Evolutionary conservation across 164 flowering plant genomes (phyloP), one percentile per base, ranked within the genome.

Genomic region (Cinnamomum chago): DNA sequence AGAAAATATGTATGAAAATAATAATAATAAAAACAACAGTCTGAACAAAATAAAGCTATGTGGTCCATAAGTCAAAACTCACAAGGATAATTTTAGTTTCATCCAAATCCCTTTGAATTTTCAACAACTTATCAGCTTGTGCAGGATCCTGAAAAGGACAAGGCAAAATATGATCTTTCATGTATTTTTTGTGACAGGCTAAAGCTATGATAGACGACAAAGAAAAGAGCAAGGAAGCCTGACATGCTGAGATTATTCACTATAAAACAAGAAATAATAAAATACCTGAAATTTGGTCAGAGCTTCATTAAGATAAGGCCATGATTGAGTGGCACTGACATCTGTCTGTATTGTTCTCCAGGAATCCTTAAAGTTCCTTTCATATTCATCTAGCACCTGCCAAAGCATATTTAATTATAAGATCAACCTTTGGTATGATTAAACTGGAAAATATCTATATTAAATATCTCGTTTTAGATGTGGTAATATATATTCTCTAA

Each of bases 11-110:
- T 40, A 40, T 40, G 11, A 40, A 1, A 1, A 40, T 40, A 9
- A 40, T 40, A 40, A 40, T 35, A 3, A 40, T 40, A 1, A 40
- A 40, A 7, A n/a, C 67, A 23, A 64, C 24, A 1, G 17, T 23
- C 14, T 13, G 24, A 64, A 64, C 67, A 25, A 23, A 64, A 64
- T 23, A 14, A 64, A 64, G 67, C 18, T 24, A 40, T 40, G 24
- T 64, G 30, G 28, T 64, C 28, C 67, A 64, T 3, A 24, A 64
- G 14, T 24, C 27, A 64, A 64, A 14, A 88, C 98, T 91, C 72
- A 96, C 99, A 79, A 96, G 98, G 76, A 96, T 94, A 82, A 93
- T 96, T 85, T 96, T 96, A 15, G 99, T 96, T 82, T 96, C 99
- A 83, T 96, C 99, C 90, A 96, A 84, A 74, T 96, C 97, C 79